Conservation (phyloP, 2,329 filamentous ascomycete genomes). For the Lasiodiplodia citricola region DNA sequence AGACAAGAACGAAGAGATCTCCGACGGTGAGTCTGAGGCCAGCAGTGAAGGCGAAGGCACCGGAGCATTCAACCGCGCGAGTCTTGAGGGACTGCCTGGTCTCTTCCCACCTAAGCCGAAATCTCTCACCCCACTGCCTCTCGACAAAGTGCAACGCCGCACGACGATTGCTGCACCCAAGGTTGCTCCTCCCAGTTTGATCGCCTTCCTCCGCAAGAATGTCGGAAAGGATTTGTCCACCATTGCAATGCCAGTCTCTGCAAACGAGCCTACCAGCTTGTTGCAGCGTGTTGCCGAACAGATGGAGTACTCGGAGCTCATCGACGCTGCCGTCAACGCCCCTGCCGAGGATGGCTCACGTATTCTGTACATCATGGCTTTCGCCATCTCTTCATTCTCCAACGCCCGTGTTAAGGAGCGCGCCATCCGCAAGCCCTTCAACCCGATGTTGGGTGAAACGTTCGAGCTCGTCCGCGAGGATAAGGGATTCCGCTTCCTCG, state of each 20-base stretch:
- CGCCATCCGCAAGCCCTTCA: constrained; percentile 94
- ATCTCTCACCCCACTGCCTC: constrained; percentile 75
- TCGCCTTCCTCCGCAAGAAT: constrained; percentile 94
- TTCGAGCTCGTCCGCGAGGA: constrained; percentile 91
- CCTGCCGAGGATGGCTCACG: constrained; percentile 69
- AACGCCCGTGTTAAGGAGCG: constrained; percentile 84
- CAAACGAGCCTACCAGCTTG: constrained; percentile 89
- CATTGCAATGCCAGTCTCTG: constrained; percentile 95
- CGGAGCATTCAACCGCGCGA: constrained; percentile 45
- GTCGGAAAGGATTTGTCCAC: constrained; percentile 97
- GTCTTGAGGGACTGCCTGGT: constrained; percentile 45
- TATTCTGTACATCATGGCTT: constrained; percentile 83
- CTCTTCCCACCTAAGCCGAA: constrained; percentile 80
- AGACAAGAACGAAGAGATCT: constrained; percentile 52
- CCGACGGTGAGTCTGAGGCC: constrained; percentile 65
- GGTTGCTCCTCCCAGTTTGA: constrained; percentile 83
- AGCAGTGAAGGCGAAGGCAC: constrained; percentile 62
- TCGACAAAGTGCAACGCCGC: constrained; percentile 72
- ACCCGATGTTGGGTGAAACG: constrained; percentile 94
- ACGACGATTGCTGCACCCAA: constrained; percentile 74
- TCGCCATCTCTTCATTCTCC: constrained; percentile 87
- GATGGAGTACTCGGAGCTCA: constrained; percentile 84
- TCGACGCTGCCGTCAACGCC: constrained; percentile 67
- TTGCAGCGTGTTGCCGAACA: constrained; percentile 90
- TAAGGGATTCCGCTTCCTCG: constrained; percentile 85